Evolutionary conservation across 1,139 yeast species (phyloP).

Genomic region (Nakaseomyces glabratus): DNA sequence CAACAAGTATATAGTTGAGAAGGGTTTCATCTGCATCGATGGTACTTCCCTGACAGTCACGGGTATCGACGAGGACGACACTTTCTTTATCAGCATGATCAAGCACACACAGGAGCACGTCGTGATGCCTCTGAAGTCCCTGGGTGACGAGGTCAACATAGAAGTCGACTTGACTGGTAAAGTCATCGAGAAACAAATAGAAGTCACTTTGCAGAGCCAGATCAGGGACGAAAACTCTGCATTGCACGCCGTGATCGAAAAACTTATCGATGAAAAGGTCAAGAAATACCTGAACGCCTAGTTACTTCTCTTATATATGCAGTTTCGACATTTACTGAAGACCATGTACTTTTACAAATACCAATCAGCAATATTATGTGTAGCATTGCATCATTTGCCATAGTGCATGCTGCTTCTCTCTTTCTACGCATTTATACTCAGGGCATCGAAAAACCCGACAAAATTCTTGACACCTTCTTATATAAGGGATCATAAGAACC

Average conservation of each 20-base stretch:
- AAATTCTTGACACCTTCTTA: too few relatives aligned
- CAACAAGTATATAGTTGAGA: constrained; percentile 75
- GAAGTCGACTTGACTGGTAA: constrained; percentile 95
- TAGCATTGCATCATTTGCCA: too few relatives aligned
- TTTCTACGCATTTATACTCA: too few relatives aligned
- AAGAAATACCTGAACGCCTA: constrained; percentile 12
- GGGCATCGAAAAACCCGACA: too few relatives aligned
- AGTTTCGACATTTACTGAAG: too few relatives aligned
- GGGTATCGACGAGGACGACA: constrained; percentile 47
- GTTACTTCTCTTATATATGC: not conserved
- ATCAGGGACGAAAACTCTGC: constrained; percentile 33
- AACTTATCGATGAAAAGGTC: constrained; percentile 22
- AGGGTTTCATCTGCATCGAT: constrained; percentile 86
- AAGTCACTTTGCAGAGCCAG: constrained; percentile 46
- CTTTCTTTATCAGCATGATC: constrained; percentile 82
- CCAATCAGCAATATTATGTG: too few relatives aligned
- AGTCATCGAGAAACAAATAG: constrained; percentile 78
- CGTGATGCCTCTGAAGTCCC: constrained; percentile 52
- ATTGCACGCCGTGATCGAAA: constrained; percentile 17
- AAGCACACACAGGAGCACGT: constrained; percentile 85
- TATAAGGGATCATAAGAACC: too few relatives aligned
- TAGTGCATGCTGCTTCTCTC: too few relatives aligned
- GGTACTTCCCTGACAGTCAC: constrained; percentile 93
- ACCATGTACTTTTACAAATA: too few relatives aligned
- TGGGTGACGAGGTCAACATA: constrained; percentile 67